Evolutionary conservation across 805 yeast species (phyloP).

Genomic region (Cyberlindnera meyerae): DNA sequence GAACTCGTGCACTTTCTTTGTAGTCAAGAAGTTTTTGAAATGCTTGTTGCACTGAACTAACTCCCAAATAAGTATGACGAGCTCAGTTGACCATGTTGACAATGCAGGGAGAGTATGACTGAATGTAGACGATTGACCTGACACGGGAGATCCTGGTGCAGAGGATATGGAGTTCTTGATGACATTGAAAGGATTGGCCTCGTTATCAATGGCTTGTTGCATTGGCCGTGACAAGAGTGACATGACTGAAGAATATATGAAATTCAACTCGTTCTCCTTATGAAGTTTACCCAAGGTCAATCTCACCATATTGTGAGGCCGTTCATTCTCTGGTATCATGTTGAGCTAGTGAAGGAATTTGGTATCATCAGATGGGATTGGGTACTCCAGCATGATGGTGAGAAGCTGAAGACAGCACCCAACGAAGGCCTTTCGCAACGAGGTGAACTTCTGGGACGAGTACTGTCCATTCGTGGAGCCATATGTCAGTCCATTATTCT

Average conservation of each 20-base stretch:
- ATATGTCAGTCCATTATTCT: constrained; percentile 42
- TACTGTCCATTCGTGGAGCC: constrained; percentile 22
- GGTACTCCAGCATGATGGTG: constrained; percentile 55
- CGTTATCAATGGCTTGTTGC: constrained; percentile 32
- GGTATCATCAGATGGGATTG: constrained; percentile 47
- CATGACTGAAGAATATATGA: constrained; percentile 44
- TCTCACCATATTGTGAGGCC: constrained; percentile 45
- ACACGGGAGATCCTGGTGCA: constrained; percentile 11
- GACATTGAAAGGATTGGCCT: constrained; percentile 32
- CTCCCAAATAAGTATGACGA: constrained; percentile 70
- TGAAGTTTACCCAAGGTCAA: constrained; percentile 47
- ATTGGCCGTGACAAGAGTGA: constrained; percentile 45
- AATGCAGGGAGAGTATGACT: constrained; percentile 32
- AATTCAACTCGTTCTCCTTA: constrained; percentile 49
- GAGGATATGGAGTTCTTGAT: constrained; percentile 18
- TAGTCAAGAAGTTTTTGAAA: constrained; percentile 42
- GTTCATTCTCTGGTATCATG: constrained; percentile 25
- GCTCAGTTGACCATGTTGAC: constrained; percentile 51
- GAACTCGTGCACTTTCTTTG: constrained; percentile 48
- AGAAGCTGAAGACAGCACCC: constrained; percentile 59
- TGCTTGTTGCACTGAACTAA: constrained; percentile 64
- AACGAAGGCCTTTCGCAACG: constrained; percentile 43
- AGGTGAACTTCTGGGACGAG: constrained; percentile 22
- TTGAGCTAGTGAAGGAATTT: constrained; percentile 33
- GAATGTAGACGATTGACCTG: constrained; percentile 7